phyloP scores from a whole-genome alignment of 441 rosid genomes.

The Sinapis alba region DNA sequence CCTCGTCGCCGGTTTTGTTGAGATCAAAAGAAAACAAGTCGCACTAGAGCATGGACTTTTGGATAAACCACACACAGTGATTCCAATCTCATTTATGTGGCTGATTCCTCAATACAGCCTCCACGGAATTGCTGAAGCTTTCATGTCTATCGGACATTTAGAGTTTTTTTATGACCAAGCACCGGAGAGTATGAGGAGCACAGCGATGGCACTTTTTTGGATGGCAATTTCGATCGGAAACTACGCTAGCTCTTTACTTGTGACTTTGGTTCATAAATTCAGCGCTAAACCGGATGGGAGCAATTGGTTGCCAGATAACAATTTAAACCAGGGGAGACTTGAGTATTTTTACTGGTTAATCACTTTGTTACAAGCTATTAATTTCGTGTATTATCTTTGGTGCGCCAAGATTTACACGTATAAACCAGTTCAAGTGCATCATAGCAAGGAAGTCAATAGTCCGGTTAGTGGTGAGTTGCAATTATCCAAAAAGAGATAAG shows the following conservation, averaged over 20 bases:
- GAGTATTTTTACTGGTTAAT: slow-evolving; percentile 91
- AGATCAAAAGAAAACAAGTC: slow-evolving; percentile 64
- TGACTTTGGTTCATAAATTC: slow-evolving; percentile 62
- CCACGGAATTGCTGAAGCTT: slow-evolving; percentile 92
- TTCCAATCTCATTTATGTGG: slow-evolving; percentile 83
- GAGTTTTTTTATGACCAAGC: slow-evolving; percentile 93
- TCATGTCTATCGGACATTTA: slow-evolving; percentile 84
- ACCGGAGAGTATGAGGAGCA: slow-evolving; percentile 93
- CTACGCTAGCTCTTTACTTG: slow-evolving; percentile 74
- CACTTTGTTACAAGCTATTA: slow-evolving; percentile 62
- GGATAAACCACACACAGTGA: slow-evolving; percentile 44
- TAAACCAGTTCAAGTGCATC: slow-evolving; percentile 66
- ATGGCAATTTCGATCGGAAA: slow-evolving; percentile 71
- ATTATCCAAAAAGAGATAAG: slow-evolving; percentile 17
- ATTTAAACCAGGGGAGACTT: slow-evolving; percentile 77
- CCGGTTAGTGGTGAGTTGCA: slow-evolving; percentile 24
- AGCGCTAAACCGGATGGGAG: slow-evolving; percentile 69
- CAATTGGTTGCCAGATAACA: slow-evolving; percentile 84
- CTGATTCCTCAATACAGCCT: slow-evolving; percentile 81
- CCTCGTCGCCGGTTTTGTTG: slow-evolving; percentile 71
- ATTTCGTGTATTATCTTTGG: slow-evolving; percentile 63
- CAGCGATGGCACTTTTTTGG: slow-evolving; percentile 82
- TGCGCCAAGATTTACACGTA: slow-evolving; percentile 76
- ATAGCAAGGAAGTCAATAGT: slow-evolving; percentile 33
- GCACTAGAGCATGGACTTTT: slow-evolving; percentile 53